A percentile compares a stretch with the other conserved stretches of the same genome.
Evolutionary conservation across 345 rosid species (phyloP).

Genomic region (Garcia nutans): DNA sequence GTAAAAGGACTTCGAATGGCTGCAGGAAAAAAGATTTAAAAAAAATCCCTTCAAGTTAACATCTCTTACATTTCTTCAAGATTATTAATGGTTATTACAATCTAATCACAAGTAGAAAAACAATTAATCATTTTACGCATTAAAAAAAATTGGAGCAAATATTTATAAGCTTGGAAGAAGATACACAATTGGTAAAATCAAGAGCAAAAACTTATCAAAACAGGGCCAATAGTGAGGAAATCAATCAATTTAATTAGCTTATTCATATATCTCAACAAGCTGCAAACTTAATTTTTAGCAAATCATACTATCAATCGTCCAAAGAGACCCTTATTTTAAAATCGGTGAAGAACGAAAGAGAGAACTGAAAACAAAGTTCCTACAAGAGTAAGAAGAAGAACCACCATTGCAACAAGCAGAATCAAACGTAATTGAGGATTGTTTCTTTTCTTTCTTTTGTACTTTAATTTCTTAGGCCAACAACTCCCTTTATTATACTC

Average conservation of each 20-base stretch:
- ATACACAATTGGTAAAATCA: too few species aligned
- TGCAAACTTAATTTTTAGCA: not conserved
- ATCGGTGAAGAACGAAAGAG: slow-evolving; percentile 32
- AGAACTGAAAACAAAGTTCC: slow-evolving; percentile 39
- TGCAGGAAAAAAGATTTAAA: too few species aligned
- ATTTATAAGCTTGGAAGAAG: not conserved
- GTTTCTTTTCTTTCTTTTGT: not conserved
- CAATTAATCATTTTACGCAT: too few species aligned
- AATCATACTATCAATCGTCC: too few species aligned
- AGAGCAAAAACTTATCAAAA: not conserved
- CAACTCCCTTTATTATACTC: slow-evolving; percentile 14
- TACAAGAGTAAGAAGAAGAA: slow-evolving; percentile 28
- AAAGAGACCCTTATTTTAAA: not conserved
- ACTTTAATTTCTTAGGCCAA: slow-evolving; percentile 16
- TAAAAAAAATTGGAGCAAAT: too few species aligned
- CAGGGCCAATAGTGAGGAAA: not conserved
- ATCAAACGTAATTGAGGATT: not conserved
- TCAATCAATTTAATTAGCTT: not conserved
- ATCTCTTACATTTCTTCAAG: too few species aligned
- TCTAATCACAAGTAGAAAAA: too few species aligned
- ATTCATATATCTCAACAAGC: not conserved
- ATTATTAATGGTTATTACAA: too few species aligned
- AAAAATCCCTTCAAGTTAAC: too few species aligned
- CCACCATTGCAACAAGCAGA: slow-evolving; percentile 17
- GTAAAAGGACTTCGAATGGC: too few species aligned